Base-by-base conservation (phyloP, 495 filamentous ascomycete genomes). In the Beverwykella pulmonaria region DNA sequence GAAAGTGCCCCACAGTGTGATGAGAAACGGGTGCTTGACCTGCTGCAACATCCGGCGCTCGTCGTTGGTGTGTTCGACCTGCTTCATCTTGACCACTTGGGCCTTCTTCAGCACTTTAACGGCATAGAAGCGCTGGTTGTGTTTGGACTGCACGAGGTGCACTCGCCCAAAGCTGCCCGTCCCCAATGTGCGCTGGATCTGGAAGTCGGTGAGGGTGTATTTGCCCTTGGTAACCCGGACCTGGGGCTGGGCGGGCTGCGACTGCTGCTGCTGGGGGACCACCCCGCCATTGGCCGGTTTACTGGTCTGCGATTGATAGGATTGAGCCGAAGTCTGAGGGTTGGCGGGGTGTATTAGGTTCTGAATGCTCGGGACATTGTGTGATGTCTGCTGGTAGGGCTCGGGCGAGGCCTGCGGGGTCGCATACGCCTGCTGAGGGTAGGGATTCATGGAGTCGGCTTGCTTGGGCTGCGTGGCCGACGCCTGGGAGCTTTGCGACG, bases 41-140 rank as follows among this genome's bases (percentile, higher is more conserved):
- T 93, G 89, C 70, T 90, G 90, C 62, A 98, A 79, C 95, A 98
- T 98, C 56, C 85, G 86, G 63, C 94, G 85, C 81, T 98, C 94
- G 76, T 98, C 94, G 75, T 98, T 98, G 61, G 94, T 98, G 78
- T 98, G 94, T 75, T 98, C 95, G 52, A 98, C 90, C 77, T 98
- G 95, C 82, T 98, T 98, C 94, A 98, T 98, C 83, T 96, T 98
- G 68, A 98, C 92, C 46, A 98, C 94, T 78, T 98, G 95, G 54
- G 87, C 88, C 84, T 98, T 98, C 79, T 98, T 98, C 77, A 98
- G 78, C 46, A 98, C 95, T 78, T 98, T 98, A 76, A 98, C 87
- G 15, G 94, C 94, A 80, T 98, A 98, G 82, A 92, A 98, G 50
- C 94, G 87, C 77, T 93, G 88, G 77, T 98, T 98, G 79, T 98